Percentiles rank a stretch among this genome's conserved stretches.
Evolutionary conservation across 805 yeast species (phyloP).

Genomic region (Isabelozyma heimii): DNA sequence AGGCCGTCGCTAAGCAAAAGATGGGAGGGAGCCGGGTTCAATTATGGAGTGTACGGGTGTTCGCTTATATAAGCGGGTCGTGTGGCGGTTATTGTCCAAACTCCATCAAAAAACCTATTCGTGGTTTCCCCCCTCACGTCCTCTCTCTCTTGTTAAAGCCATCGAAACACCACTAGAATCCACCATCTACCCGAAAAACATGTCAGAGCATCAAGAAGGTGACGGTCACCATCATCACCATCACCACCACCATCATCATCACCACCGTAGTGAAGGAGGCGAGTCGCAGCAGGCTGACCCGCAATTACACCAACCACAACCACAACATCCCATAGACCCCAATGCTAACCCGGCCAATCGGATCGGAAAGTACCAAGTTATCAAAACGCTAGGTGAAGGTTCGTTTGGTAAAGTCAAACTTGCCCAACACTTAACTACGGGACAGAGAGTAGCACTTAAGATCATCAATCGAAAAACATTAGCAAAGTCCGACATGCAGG

Average conservation of each 20-base stretch:
- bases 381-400: constrained; percentile 92
- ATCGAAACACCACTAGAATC: too few species aligned
- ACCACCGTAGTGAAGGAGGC: constrained; percentile 10
- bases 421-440: constrained; percentile 86
- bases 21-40: too few species aligned
- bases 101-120: too few species aligned
- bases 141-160: too few species aligned
- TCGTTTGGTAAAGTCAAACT: constrained; percentile 94
- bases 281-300: background rate
- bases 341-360: constrained; percentile 39
- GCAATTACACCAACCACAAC: constrained; percentile 2
- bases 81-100: too few species aligned
- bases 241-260: constrained; percentile 19
- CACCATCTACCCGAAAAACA: background rate
- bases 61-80: too few species aligned
- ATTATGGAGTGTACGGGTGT: too few species aligned
- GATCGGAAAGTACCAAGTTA: constrained; percentile 90
- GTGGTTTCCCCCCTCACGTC: too few species aligned
- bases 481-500: constrained; percentile 96
- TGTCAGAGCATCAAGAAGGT: constrained; percentile 8
- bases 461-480: constrained; percentile 89
- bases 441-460: constrained; percentile 88
- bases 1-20: too few species aligned
- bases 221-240: constrained; percentile 12
- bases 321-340: constrained; percentile 18